These are phyloP conservation scores for Corylus americana DNA, from an alignment of 306 rosid species.

Conservation along the genomic window DNA sequence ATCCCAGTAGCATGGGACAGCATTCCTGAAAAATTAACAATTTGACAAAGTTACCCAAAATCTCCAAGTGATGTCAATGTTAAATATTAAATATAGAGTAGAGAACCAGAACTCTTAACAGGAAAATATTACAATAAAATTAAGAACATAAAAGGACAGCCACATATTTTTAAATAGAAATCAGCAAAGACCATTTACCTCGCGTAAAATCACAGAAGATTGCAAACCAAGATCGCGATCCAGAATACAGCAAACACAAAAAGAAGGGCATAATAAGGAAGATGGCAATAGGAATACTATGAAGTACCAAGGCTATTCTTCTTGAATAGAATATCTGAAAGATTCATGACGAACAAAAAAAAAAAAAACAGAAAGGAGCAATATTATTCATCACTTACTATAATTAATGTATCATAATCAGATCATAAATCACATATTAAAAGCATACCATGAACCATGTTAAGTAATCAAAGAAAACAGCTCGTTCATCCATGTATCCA, in stretches of 20 bases:
- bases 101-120: slow-evolving; percentile 14
- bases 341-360: slow-evolving; percentile 22
- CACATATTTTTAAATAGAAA: slow-evolving; percentile 8
- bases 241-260: slow-evolving; percentile 34
- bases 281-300: slow-evolving; percentile 68
- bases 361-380: slow-evolving; percentile 12
- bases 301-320: slow-evolving; percentile 79
- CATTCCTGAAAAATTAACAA: slow-evolving; percentile 57
- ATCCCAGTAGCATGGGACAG: slow-evolving; percentile 64
- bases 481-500: slow-evolving; percentile 52
- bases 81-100: slow-evolving; percentile 11
- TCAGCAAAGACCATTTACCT: slow-evolving; percentile 51
- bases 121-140: neutral
- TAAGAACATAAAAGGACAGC: slow-evolving; percentile 11
- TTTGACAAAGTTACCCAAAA: slow-evolving; percentile 25
- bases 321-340: slow-evolving; percentile 79
- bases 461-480: slow-evolving; percentile 91
- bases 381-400: slow-evolving; percentile 18
- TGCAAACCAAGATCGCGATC: slow-evolving; percentile 52
- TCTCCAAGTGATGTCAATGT: slow-evolving; percentile 9
- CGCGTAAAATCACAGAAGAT: slow-evolving; percentile 63
- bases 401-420: slow-evolving; percentile 25
- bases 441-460: slow-evolving; percentile 87
- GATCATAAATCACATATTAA: slow-evolving; percentile 25
- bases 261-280: slow-evolving; percentile 56